A percentile compares a stretch with the other conserved stretches of the same genome.
Conservation (phyloP, 2,329 filamentous ascomycete genomes). For the Penicillium sp. region DNA sequence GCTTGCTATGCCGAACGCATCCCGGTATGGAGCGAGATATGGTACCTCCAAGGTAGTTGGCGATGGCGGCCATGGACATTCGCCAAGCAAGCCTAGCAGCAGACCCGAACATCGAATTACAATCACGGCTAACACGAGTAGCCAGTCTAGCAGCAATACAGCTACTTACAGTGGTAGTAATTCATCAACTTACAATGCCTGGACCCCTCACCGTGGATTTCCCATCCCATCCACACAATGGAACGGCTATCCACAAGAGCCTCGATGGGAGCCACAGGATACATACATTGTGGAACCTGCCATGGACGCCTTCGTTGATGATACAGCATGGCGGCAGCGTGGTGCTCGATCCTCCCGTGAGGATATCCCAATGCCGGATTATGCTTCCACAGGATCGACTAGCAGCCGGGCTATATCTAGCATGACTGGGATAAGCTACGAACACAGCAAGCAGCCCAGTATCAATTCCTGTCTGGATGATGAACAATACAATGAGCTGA, state of each 20-base stretch:
- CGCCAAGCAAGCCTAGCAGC: constrained; percentile 48
- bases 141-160: constrained; percentile 16
- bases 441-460: constrained; percentile 42
- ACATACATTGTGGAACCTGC: constrained; percentile 41
- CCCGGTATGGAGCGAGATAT: constrained; percentile 31
- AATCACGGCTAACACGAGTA: constrained; percentile 14
- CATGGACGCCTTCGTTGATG: constrained; percentile 36
- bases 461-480: constrained; percentile 34
- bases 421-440: constrained; percentile 42
- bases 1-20: constrained; percentile 46
- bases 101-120: constrained; percentile 18
- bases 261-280: constrained; percentile 28
- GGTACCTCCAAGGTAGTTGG: constrained; percentile 45
- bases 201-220: constrained; percentile 31
- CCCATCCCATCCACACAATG: constrained; percentile 28
- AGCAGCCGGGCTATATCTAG: constrained; percentile 42
- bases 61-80: constrained; percentile 60
- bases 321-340: constrained; percentile 28
- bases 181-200: constrained; percentile 25
- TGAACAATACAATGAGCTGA: constrained; percentile 37
- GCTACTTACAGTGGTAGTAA: constrained; percentile 5
- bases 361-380: constrained; percentile 51
- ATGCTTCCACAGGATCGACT: constrained; percentile 38
- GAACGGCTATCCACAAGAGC: constrained; percentile 22
- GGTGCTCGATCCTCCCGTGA: constrained; percentile 40